Evolutionary conservation across 768 basidiomycete species (phyloP).

Genomic region (Termitomyces sp.): DNA sequence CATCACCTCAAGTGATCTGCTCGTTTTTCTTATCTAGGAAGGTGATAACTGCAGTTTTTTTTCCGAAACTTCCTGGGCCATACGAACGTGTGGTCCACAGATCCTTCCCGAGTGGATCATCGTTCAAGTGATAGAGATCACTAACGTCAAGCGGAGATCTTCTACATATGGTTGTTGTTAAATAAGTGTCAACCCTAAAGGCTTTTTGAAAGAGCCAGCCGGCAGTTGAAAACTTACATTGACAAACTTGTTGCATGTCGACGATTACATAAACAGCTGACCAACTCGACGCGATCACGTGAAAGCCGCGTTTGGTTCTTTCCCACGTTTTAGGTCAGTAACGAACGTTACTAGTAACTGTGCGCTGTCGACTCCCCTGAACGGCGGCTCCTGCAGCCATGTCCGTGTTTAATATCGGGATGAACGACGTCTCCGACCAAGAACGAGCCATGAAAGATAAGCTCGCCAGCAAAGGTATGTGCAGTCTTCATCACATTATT

Average conservation of each 20-base stretch:
- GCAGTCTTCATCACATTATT: neutral
- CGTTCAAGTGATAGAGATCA: neutral
- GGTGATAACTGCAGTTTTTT: neutral
- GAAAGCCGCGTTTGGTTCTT: neutral
- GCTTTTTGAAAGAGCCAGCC: too few species aligned
- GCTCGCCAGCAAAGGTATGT: conserved; percentile 46
- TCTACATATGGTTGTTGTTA: too few species aligned
- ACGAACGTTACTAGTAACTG: neutral
- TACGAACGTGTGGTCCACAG: neutral
- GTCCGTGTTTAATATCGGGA: conserved; percentile 45
- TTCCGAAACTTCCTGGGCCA: neutral
- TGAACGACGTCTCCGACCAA: conserved; percentile 45
- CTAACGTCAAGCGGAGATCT: neutral
- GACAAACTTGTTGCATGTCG: too few species aligned
- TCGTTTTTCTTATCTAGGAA: conserved; percentile 12
- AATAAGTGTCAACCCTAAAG: too few species aligned
- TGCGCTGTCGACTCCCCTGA: neutral
- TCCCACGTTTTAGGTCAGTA: neutral
- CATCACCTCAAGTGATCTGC: conserved; percentile 7
- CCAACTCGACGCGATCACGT: neutral
- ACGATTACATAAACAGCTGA: too few species aligned
- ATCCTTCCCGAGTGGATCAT: neutral
- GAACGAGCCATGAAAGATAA: conserved; percentile 44
- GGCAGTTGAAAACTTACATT: too few species aligned
- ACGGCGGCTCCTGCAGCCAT: conserved; percentile 25